Conservation (phyloP, 2,329 filamentous ascomycete genomes). For the Dactylonectria estremocensis region DNA sequence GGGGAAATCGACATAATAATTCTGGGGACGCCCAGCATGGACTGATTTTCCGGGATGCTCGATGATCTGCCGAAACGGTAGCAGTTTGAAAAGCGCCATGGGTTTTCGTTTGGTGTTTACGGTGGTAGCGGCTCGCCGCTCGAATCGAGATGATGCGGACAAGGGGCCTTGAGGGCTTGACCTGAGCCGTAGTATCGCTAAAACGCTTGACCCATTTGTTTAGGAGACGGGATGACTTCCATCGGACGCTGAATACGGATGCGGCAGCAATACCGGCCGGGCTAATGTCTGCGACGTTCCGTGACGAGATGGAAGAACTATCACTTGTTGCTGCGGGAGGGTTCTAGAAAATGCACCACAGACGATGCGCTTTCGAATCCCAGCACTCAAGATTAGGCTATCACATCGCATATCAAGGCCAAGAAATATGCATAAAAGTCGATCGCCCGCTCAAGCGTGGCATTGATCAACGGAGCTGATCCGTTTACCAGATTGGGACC, state of each 20-base stretch:
- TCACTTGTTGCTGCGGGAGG: not conserved
- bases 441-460: not conserved
- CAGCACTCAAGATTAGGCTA: not conserved
- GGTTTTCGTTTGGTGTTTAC: slow-evolving; percentile 8
- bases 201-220: slow-evolving; percentile 5
- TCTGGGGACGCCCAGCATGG: slow-evolving; percentile 27
- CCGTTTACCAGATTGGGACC: not conserved
- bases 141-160: not conserved
- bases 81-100: slow-evolving; percentile 29
- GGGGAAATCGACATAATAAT: slow-evolving; percentile 1
- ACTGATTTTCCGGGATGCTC: slow-evolving; percentile 32
- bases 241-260: not conserved
- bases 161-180: too few relatives aligned
- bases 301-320: not conserved
- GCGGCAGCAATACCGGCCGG: not conserved
- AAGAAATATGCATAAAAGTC: not conserved
- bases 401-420: not conserved
- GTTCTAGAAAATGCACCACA: not conserved
- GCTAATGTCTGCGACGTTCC: not conserved
- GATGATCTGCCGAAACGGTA: slow-evolving; percentile 31
- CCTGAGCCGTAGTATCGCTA: slow-evolving; percentile 16
- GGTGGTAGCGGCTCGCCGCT: slow-evolving; percentile 11
- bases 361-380: not conserved
- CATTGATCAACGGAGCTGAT: not conserved
- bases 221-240: slow-evolving; percentile 12